Evolutionary conservation across 345 rosid species (phyloP).

Genomic region (Cardamine occulta): DNA sequence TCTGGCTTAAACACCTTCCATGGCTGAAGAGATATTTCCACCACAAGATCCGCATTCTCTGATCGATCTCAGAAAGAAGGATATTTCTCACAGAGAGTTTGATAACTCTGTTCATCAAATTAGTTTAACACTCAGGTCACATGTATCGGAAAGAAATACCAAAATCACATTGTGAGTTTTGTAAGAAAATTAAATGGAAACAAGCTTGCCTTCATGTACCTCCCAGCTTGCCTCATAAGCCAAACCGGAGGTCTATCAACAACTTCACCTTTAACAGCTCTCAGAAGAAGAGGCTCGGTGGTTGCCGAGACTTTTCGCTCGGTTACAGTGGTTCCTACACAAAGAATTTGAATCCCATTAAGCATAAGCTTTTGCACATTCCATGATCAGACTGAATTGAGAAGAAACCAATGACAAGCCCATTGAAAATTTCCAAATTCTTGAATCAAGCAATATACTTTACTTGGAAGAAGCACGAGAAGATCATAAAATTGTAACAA

Average conservation of each 20-base stretch:
- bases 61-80: constrained; percentile 95
- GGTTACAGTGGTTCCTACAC: constrained; percentile 48
- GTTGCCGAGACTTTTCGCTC: constrained; percentile 54
- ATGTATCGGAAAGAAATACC: not conserved
- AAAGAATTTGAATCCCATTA: not conserved
- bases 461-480: not conserved
- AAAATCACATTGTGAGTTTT: not conserved
- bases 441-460: constrained; percentile 5
- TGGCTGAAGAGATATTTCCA: constrained; percentile 95
- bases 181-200: constrained; percentile 41
- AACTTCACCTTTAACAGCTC: constrained; percentile 88
- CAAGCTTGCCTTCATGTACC: constrained; percentile 99
- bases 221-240: constrained; percentile 99
- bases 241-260: constrained; percentile 99
- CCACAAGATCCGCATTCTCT: constrained; percentile 94
- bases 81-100: constrained; percentile 79
- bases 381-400: constrained; percentile 9
- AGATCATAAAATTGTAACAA: not conserved
- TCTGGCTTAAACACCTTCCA: constrained; percentile 98
- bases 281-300: constrained; percentile 80
- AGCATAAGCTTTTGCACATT: constrained; percentile 12
- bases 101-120: constrained; percentile 69
- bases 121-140: not conserved
- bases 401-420: not conserved
- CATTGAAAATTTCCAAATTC: not conserved